These are phyloP conservation scores for Xylaria grammica DNA, from an alignment of 495 filamentous ascomycete species.

Conservation along the genomic window DNA sequence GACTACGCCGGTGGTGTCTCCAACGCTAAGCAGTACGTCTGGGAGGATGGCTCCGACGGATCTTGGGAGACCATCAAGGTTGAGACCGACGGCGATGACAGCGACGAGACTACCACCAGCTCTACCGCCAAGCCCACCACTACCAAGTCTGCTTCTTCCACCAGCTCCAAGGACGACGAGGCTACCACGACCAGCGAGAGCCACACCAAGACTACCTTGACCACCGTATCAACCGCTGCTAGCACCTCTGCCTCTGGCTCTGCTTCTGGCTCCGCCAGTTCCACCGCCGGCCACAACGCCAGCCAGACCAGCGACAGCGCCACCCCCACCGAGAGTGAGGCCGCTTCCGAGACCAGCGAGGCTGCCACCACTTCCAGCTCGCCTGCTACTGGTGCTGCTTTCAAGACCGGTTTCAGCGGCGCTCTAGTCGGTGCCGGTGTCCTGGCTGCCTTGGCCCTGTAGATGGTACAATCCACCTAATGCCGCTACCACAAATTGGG, in stretches of 20 bases:
- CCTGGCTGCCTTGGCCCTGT: conserved; percentile 33
- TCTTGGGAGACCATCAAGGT: conserved; percentile 79
- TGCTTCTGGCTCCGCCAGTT: no score
- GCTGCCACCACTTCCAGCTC: background rate
- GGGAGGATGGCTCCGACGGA: conserved; percentile 69
- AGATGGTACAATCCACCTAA: conserved; percentile 27
- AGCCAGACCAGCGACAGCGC: background rate
- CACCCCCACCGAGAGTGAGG: conserved; percentile 7
- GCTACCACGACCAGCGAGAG: conserved; percentile 26
- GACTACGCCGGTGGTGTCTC: conserved; percentile 86
- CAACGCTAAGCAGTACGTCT: conserved; percentile 75
- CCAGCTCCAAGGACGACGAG: conserved; percentile 33
- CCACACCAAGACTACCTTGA: conserved; percentile 25
- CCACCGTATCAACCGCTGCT: conserved; percentile 28
- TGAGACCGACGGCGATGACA: conserved; percentile 68
- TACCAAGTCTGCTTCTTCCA: conserved; percentile 30
- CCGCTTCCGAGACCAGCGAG: conserved; percentile 20
- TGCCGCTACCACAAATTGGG: conserved; percentile 31
- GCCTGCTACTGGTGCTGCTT: conserved; percentile 19
- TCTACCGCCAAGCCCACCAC: conserved; percentile 29
- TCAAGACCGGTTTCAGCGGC: conserved; percentile 35
- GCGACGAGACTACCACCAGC: conserved; percentile 52
- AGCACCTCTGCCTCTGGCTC: no score
- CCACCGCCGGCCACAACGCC: conserved; percentile 21
- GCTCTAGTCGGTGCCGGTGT: conserved; percentile 32